Evolutionary conservation across 23 red algal species (phyloP), one percentile per base, ranked within the genome.

Genomic region (Gracilaria domingensis): DNA sequence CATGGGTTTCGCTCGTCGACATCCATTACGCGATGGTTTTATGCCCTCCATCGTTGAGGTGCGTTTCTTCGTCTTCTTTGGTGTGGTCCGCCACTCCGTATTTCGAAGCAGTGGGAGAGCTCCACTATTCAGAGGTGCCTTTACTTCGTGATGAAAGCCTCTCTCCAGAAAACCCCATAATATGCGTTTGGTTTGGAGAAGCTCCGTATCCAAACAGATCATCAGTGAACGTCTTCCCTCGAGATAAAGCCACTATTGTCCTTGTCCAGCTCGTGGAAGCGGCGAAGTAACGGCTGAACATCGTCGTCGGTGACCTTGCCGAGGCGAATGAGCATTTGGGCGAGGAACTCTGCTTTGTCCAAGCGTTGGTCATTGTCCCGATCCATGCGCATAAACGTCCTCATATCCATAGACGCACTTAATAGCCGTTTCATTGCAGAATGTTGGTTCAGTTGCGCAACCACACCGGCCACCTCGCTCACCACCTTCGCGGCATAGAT

Each of bases 261-360:
- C 14, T 57, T 58, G 42, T 95, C 93, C 25, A 95, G 50, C 76
- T 88, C 23, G 18, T 89, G 77, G 85, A 95, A 95, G 1, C 85
- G 76, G 23, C 28, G 14, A 30, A 88, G 82, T 34, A 88, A 53
- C 30, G 75, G 53, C 21, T 90, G 72, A 2, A 95, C 73, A 38
- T 95, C 93, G 8, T 88, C 81, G 45, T 84, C 66, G 36, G 49
- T 61, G 16, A 86, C 82, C 66, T 90, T 84, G 53, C 87, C 93
- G 34, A 17, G 83, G 26, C 82, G 84, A 13, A 90, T 70, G 20
- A 95, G 85, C 85, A 95, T 83, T 57, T 84, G 61, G 1, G 66
- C 61, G 21, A 83, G 56, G 45, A 88, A 95, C 54, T 95, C 93
- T 11, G 37, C 26, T 76, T 83, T 82, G 78, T 84, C 86, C n/a